A percentile compares a stretch with the other conserved stretches of the same genome.
Conservation (phyloP, 257 asterid species). For the Cruciata laevipes region DNA sequence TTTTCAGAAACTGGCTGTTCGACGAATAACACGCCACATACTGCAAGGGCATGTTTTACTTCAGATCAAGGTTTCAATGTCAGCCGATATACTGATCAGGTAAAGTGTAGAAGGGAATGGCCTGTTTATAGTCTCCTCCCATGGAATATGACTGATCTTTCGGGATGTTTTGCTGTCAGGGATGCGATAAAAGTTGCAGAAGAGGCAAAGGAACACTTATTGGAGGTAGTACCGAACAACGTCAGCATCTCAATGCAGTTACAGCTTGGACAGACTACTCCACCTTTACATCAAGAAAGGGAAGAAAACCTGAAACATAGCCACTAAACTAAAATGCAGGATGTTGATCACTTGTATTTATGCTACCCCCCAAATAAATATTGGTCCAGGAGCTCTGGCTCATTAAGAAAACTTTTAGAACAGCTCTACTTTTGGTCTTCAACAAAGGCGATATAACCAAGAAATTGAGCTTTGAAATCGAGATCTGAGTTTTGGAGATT, state of each 20-base stretch:
- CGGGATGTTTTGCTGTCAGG: slow-evolving; percentile 26
- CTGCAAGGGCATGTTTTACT: slow-evolving; percentile 75
- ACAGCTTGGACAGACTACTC: slow-evolving; percentile 53
- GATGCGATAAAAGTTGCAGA: slow-evolving; percentile 59
- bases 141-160: background rate
- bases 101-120: slow-evolving; percentile 32
- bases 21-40: slow-evolving; percentile 70
- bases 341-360: too few species aligned
- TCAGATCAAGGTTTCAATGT: slow-evolving; percentile 85
- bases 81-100: slow-evolving; percentile 57
- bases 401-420: background rate
- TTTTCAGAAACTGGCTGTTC: slow-evolving; percentile 64
- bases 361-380: too few species aligned
- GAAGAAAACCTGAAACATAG: slow-evolving; percentile 6
- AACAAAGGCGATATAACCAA: background rate
- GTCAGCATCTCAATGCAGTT: slow-evolving; percentile 57
- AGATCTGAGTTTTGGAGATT: too few species aligned
- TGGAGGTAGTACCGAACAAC: slow-evolving; percentile 38
- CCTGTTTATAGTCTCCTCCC: background rate
- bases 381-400: background rate
- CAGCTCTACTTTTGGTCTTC: background rate
- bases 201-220: slow-evolving; percentile 62
- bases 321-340: background rate
- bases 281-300: slow-evolving; percentile 30
- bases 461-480: too few species aligned